These are phyloP conservation scores for Fonsecaea pedrosoi DNA, from an alignment of 2,329 filamentous ascomycete species.

Conservation along the genomic window DNA sequence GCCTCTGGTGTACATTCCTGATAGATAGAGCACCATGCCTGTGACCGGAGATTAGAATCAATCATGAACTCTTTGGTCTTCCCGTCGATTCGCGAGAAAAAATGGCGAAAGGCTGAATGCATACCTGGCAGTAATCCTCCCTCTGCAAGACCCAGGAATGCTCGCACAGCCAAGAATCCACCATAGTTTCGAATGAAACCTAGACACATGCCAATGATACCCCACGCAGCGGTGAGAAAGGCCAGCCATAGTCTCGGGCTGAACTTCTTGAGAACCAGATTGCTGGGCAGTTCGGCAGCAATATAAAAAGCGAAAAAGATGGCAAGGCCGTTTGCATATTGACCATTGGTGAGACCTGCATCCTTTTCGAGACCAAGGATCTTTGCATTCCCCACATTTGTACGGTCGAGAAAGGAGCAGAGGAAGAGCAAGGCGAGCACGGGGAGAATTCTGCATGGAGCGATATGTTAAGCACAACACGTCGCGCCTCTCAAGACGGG, in stretches of 20 bases:
- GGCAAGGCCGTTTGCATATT: slow-evolving; percentile 71
- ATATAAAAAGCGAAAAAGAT: slow-evolving; percentile 70
- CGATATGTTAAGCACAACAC: slow-evolving; percentile 1
- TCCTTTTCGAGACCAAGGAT: slow-evolving; percentile 68
- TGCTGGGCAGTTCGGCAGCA: slow-evolving; percentile 46
- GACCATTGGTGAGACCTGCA: slow-evolving; percentile 63
- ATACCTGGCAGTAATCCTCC: slow-evolving; percentile 53
- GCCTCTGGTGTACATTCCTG: slow-evolving; percentile 69
- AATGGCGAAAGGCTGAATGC: slow-evolving; percentile 25
- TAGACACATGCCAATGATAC: slow-evolving; percentile 32
- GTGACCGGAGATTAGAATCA: slow-evolving; percentile 24
- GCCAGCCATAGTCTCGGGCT: slow-evolving; percentile 62
- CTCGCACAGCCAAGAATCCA: slow-evolving; percentile 55
- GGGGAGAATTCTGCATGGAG: slow-evolving; percentile 62
- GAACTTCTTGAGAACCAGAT: slow-evolving; percentile 54
- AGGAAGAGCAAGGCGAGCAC: slow-evolving; percentile 69
- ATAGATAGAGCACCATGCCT: slow-evolving; percentile 53
- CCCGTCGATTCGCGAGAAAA: background rate
- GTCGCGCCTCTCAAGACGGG: no score
- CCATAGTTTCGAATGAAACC: slow-evolving; percentile 45
- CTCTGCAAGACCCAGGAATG: slow-evolving; percentile 55
- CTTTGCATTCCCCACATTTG: slow-evolving; percentile 75
- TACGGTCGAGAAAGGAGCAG: slow-evolving; percentile 70
- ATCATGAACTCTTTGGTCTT: background rate
- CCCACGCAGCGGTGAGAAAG: slow-evolving; percentile 38